Evolutionary conservation across 1,284 basidiomycete species (phyloP).

Genomic region (Tilletiopsis washingtonensis): DNA sequence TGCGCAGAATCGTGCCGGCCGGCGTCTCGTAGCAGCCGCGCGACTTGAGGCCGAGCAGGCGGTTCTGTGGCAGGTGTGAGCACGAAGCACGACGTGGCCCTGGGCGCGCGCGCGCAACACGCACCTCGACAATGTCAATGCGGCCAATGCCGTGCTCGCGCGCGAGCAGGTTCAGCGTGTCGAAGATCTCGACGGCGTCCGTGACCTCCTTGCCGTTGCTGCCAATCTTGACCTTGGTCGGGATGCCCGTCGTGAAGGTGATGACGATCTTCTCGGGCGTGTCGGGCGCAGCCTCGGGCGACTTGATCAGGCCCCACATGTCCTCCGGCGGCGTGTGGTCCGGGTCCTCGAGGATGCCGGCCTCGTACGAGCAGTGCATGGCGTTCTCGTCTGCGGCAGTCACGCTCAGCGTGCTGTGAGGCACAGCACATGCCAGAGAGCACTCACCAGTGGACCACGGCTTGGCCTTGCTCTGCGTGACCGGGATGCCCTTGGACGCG

Average conservation of each 20-base stretch:
- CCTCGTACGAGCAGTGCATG: conserved; percentile 99
- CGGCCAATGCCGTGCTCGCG: conserved; percentile 92
- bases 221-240: conserved; percentile 31
- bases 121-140: conserved; percentile 97
- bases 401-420: neutral
- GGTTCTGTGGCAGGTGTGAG: conserved; percentile 97
- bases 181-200: conserved; percentile 92
- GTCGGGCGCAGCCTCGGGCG: conserved; percentile 73
- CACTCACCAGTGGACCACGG: conserved; percentile 86
- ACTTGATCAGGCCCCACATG: conserved; percentile 97
- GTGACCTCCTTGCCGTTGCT: conserved; percentile 52
- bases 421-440: no score
- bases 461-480: conserved; percentile 89
- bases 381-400: conserved; percentile 68
- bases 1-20: conserved; percentile 88
- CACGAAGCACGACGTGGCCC: no score
- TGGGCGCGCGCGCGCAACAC: no score
- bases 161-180: conserved; percentile 80
- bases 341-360: conserved; percentile 95
- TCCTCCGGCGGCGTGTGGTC: conserved; percentile 88
- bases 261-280: conserved; percentile 65
- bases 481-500: conserved; percentile 79
- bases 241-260: conserved; percentile 71
- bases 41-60: conserved; percentile 98
- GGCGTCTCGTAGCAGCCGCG: conserved; percentile 98